These are phyloP conservation scores for Retiboletus flavoniger DNA, from an alignment of 1,284 basidiomycete genomes.

Conservation along the genomic window DNA sequence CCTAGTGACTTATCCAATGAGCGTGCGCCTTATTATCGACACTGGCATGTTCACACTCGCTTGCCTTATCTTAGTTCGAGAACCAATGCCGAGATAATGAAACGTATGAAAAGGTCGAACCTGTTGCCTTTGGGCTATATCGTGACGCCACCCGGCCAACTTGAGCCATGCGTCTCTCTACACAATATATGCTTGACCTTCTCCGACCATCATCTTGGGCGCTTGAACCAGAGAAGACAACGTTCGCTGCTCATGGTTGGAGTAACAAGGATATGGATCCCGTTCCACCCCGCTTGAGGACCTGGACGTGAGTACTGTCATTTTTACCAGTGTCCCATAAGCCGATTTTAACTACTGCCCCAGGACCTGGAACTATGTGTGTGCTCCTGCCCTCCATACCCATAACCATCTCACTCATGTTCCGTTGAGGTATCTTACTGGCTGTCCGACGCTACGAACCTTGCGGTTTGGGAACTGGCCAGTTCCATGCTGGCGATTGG, in stretches of 20 bases:
- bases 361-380: conserved; percentile 33
- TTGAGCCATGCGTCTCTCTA: conserved; percentile 16
- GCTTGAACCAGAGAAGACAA: conserved; percentile 50
- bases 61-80: conserved; percentile 10
- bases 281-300: conserved; percentile 55
- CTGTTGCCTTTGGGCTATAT: neutral
- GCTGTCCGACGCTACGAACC: conserved; percentile 45
- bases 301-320: conserved; percentile 48
- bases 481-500: conserved; percentile 54
- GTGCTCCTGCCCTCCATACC: neutral
- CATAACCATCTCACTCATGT: conserved; percentile 10
- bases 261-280: conserved; percentile 80
- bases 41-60: neutral
- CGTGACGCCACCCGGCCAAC: neutral
- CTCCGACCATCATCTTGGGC: conserved; percentile 41
- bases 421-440: conserved; percentile 30
- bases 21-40: neutral
- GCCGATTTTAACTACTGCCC: neutral
- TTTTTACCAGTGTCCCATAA: neutral
- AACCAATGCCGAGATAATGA: conserved; percentile 5
- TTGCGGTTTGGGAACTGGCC: conserved; percentile 46
- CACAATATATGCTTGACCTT: conserved; percentile 11
- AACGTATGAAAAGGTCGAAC: conserved; percentile 3
- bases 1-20: neutral
- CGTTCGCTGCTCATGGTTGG: conserved; percentile 56